phyloP scores from a whole-genome alignment of 1,284 basidiomycete species.

The Athelia psychrophila region DNA sequence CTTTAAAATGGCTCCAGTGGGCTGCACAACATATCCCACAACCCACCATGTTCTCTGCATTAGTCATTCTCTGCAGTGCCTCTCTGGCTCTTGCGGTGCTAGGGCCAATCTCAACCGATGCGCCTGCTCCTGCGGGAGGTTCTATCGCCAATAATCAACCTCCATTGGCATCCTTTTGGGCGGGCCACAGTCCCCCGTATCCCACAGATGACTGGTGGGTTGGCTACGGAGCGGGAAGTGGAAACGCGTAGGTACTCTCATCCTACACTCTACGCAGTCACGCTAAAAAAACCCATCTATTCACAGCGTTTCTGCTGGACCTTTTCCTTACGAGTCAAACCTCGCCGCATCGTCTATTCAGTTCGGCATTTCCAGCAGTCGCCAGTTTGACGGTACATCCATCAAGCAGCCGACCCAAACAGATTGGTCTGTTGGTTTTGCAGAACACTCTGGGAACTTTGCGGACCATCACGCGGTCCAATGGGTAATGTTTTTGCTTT shows the following conservation, averaged over 20 bases:
- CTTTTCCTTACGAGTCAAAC: constrained; percentile 29
- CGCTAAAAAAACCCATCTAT: not conserved
- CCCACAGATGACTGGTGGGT: constrained; percentile 35
- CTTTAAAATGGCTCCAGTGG: too few relatives aligned
- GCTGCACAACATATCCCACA: too few relatives aligned
- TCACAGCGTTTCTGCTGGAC: constrained; percentile 24
- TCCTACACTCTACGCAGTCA: not conserved
- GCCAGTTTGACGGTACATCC: constrained; percentile 29
- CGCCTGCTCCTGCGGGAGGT: constrained; percentile 25
- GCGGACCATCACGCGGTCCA: constrained; percentile 27
- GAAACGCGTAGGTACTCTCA: constrained; percentile 19
- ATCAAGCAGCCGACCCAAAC: constrained; percentile 28
- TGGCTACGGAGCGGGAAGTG: constrained; percentile 27
- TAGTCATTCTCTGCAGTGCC: too few relatives aligned
- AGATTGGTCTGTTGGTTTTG: constrained; percentile 30
- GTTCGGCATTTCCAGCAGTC: constrained; percentile 27
- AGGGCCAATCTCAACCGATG: constrained; percentile 27
- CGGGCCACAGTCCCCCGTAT: constrained; percentile 27
- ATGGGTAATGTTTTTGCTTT: constrained; percentile 18
- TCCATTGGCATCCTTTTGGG: constrained; percentile 28
- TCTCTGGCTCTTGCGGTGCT: constrained; percentile 11
- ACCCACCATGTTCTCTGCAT: too few relatives aligned
- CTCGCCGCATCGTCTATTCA: constrained; percentile 21
- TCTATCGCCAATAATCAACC: constrained; percentile 24
- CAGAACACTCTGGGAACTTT: constrained; percentile 25